Evolutionary conservation across 352 stramenopile species (phyloP), one percentile per base, ranked within the genome.

Genomic region (Phytophthora foliorum): DNA sequence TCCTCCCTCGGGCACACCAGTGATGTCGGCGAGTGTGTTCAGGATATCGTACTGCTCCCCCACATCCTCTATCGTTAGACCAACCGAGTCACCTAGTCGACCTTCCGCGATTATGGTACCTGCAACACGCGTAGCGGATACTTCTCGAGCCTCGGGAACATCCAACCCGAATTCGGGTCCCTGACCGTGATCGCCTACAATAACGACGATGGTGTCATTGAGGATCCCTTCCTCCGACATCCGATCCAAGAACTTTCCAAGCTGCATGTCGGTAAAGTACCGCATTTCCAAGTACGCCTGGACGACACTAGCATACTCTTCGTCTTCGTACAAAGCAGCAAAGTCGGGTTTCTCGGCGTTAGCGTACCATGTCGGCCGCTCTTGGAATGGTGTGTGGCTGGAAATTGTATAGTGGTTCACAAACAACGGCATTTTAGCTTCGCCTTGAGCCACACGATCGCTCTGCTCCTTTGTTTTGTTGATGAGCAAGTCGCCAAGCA

Each of bases 331-430:
- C 3, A 86, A 54, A 14, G 71, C 48, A 0, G 69, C 75, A 10
- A 86, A 81, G 36, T 88, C 72, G 4, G 78, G 78, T 25, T 83
- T 67, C 7, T 65, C 51, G 2, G 39, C 24, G 8, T 75, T 19
- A 0, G 67, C 50, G 51, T 79, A 85, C 81, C 81, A 88, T n/a
- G 71, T 60, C 0, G 81, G 77, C 0, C 63, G 64, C 3, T 77
- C 64, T 24, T 51, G 51, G 49, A 77, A 89, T 17, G 72, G 69
- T 6, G 67, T 73, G 69, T 90, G 81, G 31, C 77, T 88, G 13
- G 76, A 86, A 63, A 89, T 89, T 10, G 81, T 86, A 56, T 88
- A 89, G 48, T 86, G 77, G 8, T 74, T 88, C 17, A 86, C 49
- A 56, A 86, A 89, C 14, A 83, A 69, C 11, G 81, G 78, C 31